Evolutionary conservation across 2,329 filamentous ascomycete species (phyloP).

Genomic region (Decorospora gaudefroyi): DNA sequence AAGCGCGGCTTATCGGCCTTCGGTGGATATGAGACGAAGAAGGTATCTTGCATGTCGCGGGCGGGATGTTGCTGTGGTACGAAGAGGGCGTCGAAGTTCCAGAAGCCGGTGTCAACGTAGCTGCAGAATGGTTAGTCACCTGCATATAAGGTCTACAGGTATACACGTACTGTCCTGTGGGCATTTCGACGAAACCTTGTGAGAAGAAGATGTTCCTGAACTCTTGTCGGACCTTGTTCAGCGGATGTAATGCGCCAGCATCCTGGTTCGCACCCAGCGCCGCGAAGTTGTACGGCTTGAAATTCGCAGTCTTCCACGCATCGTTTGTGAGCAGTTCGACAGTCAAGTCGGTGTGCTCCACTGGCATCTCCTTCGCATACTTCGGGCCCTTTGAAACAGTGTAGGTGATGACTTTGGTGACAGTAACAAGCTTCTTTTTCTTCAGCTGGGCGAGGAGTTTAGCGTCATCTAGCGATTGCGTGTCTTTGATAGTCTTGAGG

Average conservation of each 20-base stretch:
- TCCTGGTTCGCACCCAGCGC: conserved; percentile 67
- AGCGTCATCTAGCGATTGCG: conserved; percentile 68
- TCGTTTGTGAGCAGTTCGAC: conserved; percentile 87
- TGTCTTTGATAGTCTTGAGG: conserved; percentile 72
- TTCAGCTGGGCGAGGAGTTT: conserved; percentile 81
- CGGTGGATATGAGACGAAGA: conserved; percentile 92
- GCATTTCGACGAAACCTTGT: conserved; percentile 99
- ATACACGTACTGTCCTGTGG: conserved; percentile 69
- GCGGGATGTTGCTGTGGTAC: conserved; percentile 98
- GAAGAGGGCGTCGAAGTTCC: conserved; percentile 97
- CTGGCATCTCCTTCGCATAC: conserved; percentile 83
- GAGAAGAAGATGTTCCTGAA: conserved; percentile 99
- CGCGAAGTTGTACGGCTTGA: conserved; percentile 85
- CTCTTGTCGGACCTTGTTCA: conserved; percentile 95
- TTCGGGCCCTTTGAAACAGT: conserved; percentile 82
- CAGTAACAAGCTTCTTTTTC: conserved; percentile 86
- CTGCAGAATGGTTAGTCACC: conserved; percentile 39
- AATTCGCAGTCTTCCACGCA: conserved; percentile 87
- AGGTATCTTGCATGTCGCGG: conserved; percentile 95
- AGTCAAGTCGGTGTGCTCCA: conserved; percentile 94
- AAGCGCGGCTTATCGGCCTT: conserved; percentile 68
- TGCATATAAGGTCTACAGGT: not conserved
- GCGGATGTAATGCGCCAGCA: conserved; percentile 55
- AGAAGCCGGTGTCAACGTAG: conserved; percentile 96
- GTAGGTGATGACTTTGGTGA: conserved; percentile 85